These are phyloP conservation scores for Salix arbutifolia DNA, from an alignment of 345 rosid genomes.

Conservation along the genomic window DNA sequence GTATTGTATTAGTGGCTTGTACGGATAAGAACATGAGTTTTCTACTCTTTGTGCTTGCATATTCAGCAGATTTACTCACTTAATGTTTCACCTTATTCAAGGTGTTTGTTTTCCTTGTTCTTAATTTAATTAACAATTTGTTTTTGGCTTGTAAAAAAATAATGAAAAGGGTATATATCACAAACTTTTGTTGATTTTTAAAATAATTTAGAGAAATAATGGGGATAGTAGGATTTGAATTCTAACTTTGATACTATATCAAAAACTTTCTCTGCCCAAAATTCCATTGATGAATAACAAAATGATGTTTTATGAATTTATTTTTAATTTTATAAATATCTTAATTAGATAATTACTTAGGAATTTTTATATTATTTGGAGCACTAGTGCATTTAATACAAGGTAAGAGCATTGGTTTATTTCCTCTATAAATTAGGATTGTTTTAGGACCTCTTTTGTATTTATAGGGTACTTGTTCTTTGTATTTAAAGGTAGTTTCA, in stretches of 20 bases:
- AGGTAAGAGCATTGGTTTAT: neutral
- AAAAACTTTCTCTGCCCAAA: neutral
- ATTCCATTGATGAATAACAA: neutral
- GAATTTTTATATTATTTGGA: neutral
- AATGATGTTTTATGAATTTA: neutral
- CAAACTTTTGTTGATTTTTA: too few relatives aligned
- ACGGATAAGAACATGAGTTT: too few relatives aligned
- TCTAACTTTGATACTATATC: neutral
- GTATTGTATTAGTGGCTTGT: too few relatives aligned
- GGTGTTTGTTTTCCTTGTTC: too few relatives aligned
- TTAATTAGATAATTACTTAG: neutral
- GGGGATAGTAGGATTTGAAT: neutral
- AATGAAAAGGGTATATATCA: neutral
- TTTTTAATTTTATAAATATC: neutral
- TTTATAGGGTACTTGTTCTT: neutral
- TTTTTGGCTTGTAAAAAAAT: too few relatives aligned
- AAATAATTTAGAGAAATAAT: neutral
- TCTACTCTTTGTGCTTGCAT: too few relatives aligned
- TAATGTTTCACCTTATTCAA: too few relatives aligned
- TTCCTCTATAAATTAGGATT: neutral
- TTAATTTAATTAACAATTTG: too few relatives aligned
- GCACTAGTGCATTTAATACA: too few relatives aligned
- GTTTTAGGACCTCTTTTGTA: too few relatives aligned
- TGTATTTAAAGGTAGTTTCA: neutral
- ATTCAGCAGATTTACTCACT: too few relatives aligned